Conservation (phyloP, 2,329 filamentous ascomycete species). For the Huntiella omanensis region DNA sequence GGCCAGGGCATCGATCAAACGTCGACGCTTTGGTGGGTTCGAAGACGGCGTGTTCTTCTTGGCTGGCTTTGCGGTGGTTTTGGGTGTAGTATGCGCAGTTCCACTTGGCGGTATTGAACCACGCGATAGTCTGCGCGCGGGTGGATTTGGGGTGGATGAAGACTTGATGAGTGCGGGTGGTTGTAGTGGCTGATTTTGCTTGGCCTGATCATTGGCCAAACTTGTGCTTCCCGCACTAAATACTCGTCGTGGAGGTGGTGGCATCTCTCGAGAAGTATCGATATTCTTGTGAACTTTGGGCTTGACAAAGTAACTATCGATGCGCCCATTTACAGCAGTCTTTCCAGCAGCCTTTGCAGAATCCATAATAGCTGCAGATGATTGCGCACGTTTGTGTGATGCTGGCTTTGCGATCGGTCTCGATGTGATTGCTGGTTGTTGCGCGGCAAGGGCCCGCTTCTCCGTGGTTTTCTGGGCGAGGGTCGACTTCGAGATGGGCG, state of each 20-base stretch:
- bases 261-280: not conserved
- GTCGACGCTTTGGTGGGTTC: slow-evolving; percentile 12
- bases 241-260: not conserved
- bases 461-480: not conserved
- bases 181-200: too few species aligned
- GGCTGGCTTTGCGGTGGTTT: not conserved
- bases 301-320: slow-evolving; percentile 9
- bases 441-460: not conserved
- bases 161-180: too few species aligned
- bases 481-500: not conserved
- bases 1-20: slow-evolving; percentile 25
- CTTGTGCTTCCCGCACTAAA: slow-evolving; percentile 1
- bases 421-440: not conserved
- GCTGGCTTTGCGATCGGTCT: not conserved
- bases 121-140: not conserved
- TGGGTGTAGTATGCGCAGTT: not conserved
- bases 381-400: not conserved
- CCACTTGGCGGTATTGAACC: not conserved
- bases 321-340: slow-evolving; percentile 3
- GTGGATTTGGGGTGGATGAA: not conserved
- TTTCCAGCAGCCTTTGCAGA: slow-evolving; percentile 1
- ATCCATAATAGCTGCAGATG: not conserved
- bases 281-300: not conserved
- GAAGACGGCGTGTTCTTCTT: not conserved
- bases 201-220: not conserved